These are phyloP conservation scores for Abelmoschus esculentus DNA, from an alignment of 345 rosid species.

Conservation along the genomic window DNA sequence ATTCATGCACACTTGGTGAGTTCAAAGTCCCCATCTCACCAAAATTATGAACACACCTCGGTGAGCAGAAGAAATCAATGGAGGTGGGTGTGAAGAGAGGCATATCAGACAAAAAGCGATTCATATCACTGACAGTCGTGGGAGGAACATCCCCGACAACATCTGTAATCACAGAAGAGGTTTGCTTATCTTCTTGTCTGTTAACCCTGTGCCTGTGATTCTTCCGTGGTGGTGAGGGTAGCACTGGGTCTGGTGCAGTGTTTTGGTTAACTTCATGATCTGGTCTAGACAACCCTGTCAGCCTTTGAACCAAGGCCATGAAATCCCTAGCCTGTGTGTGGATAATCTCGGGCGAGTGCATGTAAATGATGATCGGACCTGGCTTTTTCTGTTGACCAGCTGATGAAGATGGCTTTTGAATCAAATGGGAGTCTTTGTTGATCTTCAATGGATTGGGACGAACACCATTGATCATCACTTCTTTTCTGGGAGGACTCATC, in stretches of 20 bases:
- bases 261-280: not conserved
- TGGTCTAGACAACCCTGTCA: conserved; percentile 42
- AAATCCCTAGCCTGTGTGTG: conserved; percentile 72
- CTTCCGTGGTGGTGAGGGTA: not conserved
- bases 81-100: conserved; percentile 31
- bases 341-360: conserved; percentile 62
- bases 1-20: conserved; percentile 31
- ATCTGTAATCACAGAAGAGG: conserved; percentile 7
- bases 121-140: conserved; percentile 6
- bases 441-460: conserved; percentile 34
- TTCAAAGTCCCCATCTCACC: conserved; percentile 14
- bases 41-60: conserved; percentile 16
- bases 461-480: conserved; percentile 18
- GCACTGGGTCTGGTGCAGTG: not conserved
- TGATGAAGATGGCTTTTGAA: conserved; percentile 27
- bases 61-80: conserved; percentile 29
- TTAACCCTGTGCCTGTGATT: not conserved
- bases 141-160: not conserved
- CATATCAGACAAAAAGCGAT: conserved; percentile 19
- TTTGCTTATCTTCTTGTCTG: not conserved
- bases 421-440: conserved; percentile 38
- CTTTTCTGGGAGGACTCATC: conserved; percentile 25
- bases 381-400: conserved; percentile 15
- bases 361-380: conserved; percentile 57
- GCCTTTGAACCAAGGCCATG: conserved; percentile 75